phyloP scores from a whole-genome alignment of 495 filamentous ascomycete genomes.

The Penicillium simplicissimum region DNA sequence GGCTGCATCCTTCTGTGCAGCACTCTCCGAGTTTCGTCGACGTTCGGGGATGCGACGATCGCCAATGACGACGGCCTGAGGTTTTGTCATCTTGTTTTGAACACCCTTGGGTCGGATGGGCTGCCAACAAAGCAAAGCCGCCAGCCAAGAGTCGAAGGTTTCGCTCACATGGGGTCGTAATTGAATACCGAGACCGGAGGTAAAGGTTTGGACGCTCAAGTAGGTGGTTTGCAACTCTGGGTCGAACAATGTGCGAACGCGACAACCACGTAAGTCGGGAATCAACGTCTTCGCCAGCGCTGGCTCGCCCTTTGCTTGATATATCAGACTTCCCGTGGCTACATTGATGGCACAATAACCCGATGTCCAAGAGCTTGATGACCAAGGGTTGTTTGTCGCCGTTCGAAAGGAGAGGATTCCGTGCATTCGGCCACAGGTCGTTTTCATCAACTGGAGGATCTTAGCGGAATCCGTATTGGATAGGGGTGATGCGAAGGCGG shows the following conservation, averaged over 20 bases:
- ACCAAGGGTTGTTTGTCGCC: conserved; percentile 52
- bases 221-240: conserved; percentile 66
- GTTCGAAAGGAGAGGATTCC: conserved; percentile 57
- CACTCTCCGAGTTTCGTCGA: conserved; percentile 62
- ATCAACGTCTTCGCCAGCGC: conserved; percentile 62
- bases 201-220: conserved; percentile 74
- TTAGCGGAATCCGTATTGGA: conserved; percentile 52
- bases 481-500: conserved; percentile 55
- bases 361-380: conserved; percentile 52
- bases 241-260: conserved; percentile 67
- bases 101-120: conserved; percentile 76
- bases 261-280: conserved; percentile 83
- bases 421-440: conserved; percentile 59
- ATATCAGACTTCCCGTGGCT: conserved; percentile 55
- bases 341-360: conserved; percentile 60
- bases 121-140: conserved; percentile 92
- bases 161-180: conserved; percentile 71
- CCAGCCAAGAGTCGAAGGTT: conserved; percentile 89
- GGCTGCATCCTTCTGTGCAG: conserved; percentile 68
- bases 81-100: conserved; percentile 72
- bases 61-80: conserved; percentile 53
- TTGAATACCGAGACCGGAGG: conserved; percentile 68
- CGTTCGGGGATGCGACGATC: conserved; percentile 54
- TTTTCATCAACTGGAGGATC: conserved; percentile 57
- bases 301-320: conserved; percentile 58